Conservation (phyloP, 805 yeast genomes). For the Candida silvatica region DNA sequence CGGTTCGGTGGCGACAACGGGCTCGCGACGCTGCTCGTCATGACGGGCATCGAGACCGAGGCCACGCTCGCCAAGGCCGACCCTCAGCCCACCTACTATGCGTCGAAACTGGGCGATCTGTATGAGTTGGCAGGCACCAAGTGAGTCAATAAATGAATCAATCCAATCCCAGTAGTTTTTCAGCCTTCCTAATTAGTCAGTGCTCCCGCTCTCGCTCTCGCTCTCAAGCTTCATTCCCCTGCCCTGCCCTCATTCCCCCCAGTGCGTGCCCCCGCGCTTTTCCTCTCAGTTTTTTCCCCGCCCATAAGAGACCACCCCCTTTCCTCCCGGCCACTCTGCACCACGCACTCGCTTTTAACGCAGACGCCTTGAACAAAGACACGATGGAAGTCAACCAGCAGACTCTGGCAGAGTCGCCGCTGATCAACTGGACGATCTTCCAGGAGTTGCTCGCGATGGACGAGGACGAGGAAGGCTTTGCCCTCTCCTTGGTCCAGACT, state of each 20-base stretch:
- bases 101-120: slow-evolving; percentile 69
- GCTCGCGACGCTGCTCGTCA: slow-evolving; percentile 75
- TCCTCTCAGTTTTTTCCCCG: too few relatives aligned
- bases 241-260: too few relatives aligned
- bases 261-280: too few relatives aligned
- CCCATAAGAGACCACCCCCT: too few relatives aligned
- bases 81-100: slow-evolving; percentile 57
- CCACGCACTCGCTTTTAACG: too few relatives aligned
- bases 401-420: slow-evolving; percentile 39
- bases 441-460: slow-evolving; percentile 90
- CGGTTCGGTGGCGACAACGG: slow-evolving; percentile 85
- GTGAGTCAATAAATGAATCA: not conserved
- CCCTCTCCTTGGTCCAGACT: slow-evolving; percentile 66
- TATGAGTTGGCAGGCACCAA: slow-evolving; percentile 40
- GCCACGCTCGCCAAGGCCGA: slow-evolving; percentile 30
- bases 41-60: slow-evolving; percentile 86
- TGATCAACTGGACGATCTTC: slow-evolving; percentile 84
- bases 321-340: too few relatives aligned
- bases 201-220: too few relatives aligned
- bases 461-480: slow-evolving; percentile 91
- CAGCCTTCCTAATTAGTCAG: too few relatives aligned
- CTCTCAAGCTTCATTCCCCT: too few relatives aligned
- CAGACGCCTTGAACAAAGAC: too few relatives aligned
- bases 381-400: slow-evolving; percentile 18
- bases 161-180: too few relatives aligned